Evolutionary conservation across 2,329 filamentous ascomycete genomes (phyloP).

Genomic region (Botrytis sinoallii): DNA sequence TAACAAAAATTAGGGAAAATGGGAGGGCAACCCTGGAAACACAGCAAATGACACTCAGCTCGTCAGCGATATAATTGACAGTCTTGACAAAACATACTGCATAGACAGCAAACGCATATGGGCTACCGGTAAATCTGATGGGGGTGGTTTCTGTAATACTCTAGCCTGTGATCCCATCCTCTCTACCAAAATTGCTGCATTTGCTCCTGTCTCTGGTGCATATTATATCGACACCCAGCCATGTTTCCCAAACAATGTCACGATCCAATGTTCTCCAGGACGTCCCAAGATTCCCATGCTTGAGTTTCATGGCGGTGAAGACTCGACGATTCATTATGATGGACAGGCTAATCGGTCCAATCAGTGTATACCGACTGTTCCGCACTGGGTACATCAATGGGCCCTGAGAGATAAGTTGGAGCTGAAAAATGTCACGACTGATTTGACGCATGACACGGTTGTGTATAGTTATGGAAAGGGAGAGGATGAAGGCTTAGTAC

Average conservation of each 20-base stretch:
- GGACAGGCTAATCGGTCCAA: slow-evolving; percentile 43
- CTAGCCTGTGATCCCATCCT: slow-evolving; percentile 44
- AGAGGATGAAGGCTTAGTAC: slow-evolving; percentile 16
- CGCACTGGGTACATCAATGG: slow-evolving; percentile 26
- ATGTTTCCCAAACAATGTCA: slow-evolving; percentile 40
- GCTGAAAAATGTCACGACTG: slow-evolving; percentile 6
- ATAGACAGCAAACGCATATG: slow-evolving; percentile 44
- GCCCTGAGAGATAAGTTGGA: slow-evolving; percentile 19
- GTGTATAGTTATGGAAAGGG: slow-evolving; percentile 21
- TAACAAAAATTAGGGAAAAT: slow-evolving; percentile 37
- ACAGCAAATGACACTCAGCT: slow-evolving; percentile 46
- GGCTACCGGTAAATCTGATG: slow-evolving; percentile 47
- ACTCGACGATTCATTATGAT: slow-evolving; percentile 46
- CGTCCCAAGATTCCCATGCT: slow-evolving; percentile 44
- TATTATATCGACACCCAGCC: slow-evolving; percentile 40
- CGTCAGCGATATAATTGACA: slow-evolving; percentile 43
- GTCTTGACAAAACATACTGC: slow-evolving; percentile 41
- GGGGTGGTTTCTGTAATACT: slow-evolving; percentile 44
- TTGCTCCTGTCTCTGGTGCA: slow-evolving; percentile 46
- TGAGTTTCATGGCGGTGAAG: slow-evolving; percentile 50
- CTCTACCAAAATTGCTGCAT: slow-evolving; percentile 44
- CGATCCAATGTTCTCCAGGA: slow-evolving; percentile 40
- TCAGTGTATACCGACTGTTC: slow-evolving; percentile 45
- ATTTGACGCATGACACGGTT: slow-evolving; percentile 11
- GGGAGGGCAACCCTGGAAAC: slow-evolving; percentile 42